Conservation (phyloP, 2,329 filamentous ascomycete genomes). For the Arthrobotrys sphaeroides region DNA sequence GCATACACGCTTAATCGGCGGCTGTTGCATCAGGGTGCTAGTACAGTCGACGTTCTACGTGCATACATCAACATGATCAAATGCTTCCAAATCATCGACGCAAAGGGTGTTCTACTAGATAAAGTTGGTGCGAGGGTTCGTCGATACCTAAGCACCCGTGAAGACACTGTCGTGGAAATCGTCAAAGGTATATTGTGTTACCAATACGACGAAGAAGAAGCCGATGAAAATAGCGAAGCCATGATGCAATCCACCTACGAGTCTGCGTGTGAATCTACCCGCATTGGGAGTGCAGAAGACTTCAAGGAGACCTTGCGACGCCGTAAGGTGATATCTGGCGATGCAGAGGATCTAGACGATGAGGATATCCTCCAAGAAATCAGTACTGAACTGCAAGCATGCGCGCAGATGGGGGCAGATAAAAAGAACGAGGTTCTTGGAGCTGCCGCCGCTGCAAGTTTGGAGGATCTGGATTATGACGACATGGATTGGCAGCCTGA, state of each 20-base stretch:
- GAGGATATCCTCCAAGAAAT: slow-evolving; percentile 50
- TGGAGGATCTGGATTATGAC: slow-evolving; percentile 81
- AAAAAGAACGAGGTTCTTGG: slow-evolving; percentile 63
- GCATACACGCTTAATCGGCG: slow-evolving; percentile 72
- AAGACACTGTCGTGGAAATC: slow-evolving; percentile 73
- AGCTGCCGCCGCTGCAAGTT: slow-evolving; percentile 55
- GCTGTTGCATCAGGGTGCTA: slow-evolving; percentile 76
- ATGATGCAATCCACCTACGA: background rate
- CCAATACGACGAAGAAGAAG: slow-evolving; percentile 50
- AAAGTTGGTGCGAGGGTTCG: slow-evolving; percentile 73
- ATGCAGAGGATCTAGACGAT: slow-evolving; percentile 26
- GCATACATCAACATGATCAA: slow-evolving; percentile 74
- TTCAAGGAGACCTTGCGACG: slow-evolving; percentile 42
- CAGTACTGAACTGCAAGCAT: slow-evolving; percentile 46
- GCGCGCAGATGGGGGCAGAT: slow-evolving; percentile 60
- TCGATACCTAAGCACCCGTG: slow-evolving; percentile 71
- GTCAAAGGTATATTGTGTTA: slow-evolving; percentile 70
- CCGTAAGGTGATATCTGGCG: slow-evolving; percentile 26
- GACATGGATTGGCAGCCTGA: slow-evolving; percentile 95
- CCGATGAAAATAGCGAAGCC: slow-evolving; percentile 4
- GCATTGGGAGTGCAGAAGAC: background rate
- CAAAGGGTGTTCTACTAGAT: slow-evolving; percentile 73
- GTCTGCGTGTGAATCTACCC: background rate
- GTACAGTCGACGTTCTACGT: slow-evolving; percentile 73
- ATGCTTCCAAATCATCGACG: slow-evolving; percentile 71